Evolutionary conservation across 1,284 basidiomycete species (phyloP).

Genomic region (Flammula alnicola): DNA sequence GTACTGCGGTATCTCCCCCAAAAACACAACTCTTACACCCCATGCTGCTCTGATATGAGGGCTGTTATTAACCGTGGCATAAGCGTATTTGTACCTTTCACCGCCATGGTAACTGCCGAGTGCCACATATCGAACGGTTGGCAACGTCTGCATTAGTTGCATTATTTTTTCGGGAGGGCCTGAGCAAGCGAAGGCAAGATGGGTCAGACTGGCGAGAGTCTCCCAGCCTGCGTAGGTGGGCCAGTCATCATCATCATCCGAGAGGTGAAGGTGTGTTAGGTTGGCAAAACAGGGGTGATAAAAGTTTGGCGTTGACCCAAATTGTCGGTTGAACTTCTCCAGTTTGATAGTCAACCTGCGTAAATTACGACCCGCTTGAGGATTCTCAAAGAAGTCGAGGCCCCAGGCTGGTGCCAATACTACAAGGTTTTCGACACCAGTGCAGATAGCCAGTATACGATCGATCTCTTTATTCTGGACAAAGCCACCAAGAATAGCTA

Average conservation of each 20-base stretch:
- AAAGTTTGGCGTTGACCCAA: conserved; percentile 5
- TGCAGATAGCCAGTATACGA: conserved; percentile 13
- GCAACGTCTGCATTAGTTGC: conserved; percentile 9
- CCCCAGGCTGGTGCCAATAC: neutral
- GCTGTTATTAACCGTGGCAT: conserved; percentile 5
- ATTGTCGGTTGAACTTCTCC: neutral
- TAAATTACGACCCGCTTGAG: conserved; percentile 8
- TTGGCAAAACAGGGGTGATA: conserved; percentile 15
- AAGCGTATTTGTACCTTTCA: conserved; percentile 3
- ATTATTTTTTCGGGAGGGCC: neutral
- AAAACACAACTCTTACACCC: conserved; percentile 14
- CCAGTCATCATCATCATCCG: conserved; percentile 17
- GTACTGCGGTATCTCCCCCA: conserved; percentile 5
- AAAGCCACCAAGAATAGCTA: conserved; percentile 8
- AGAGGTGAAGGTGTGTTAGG: conserved; percentile 19
- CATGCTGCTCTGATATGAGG: conserved; percentile 12
- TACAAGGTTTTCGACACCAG: conserved; percentile 18
- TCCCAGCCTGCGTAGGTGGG: conserved; percentile 14
- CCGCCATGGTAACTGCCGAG: conserved; percentile 9
- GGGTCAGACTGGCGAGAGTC: conserved; percentile 14
- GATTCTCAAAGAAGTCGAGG: conserved; percentile 10
- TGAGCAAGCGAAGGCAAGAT: conserved; percentile 15
- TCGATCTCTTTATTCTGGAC: conserved; percentile 5
- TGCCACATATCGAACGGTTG: conserved; percentile 14
- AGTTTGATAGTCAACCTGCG: conserved; percentile 13